Evolutionary conservation across 805 yeast species (phyloP).

Genomic region (Kodamaea nitidulidarum): DNA sequence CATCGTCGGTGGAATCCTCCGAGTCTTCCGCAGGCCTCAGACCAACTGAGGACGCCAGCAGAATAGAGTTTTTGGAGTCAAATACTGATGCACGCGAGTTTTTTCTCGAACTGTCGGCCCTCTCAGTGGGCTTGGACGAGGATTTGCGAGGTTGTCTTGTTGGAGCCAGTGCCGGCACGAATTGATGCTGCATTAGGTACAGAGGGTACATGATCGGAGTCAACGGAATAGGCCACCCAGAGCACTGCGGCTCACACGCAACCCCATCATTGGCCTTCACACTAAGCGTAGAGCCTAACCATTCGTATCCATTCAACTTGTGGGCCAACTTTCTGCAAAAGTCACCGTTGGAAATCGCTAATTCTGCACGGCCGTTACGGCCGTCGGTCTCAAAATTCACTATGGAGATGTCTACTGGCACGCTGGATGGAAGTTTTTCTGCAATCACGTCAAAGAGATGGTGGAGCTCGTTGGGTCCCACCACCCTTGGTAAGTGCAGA

Average conservation of each 20-base stretch:
- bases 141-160: constrained; percentile 1
- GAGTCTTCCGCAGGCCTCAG: no score
- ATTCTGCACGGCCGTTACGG: constrained; percentile 1
- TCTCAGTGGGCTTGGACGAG: constrained; percentile 9
- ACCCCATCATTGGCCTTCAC: constrained; percentile 11
- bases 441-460: constrained; percentile 14
- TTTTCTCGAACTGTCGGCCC: constrained; percentile 12
- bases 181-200: background rate
- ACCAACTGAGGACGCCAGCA: constrained; percentile 10
- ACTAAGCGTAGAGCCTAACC: constrained; percentile 18
- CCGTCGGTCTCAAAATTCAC: constrained; percentile 1
- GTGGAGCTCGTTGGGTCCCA: background rate
- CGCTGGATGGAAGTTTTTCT: constrained; percentile 11
- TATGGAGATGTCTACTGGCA: constrained; percentile 6
- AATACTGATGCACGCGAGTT: constrained; percentile 12
- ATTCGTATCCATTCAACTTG: constrained; percentile 24
- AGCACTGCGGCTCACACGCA: constrained; percentile 2
- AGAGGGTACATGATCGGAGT: background rate
- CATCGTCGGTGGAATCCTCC: background rate
- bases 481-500: background rate
- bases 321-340: constrained; percentile 2
- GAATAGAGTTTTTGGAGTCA: constrained; percentile 10
- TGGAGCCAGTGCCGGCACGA: background rate
- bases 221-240: constrained; percentile 2
- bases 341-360: background rate